Evolutionary conservation across 23 red algal species (phyloP).

Genomic region (Gracilaria caudata): DNA sequence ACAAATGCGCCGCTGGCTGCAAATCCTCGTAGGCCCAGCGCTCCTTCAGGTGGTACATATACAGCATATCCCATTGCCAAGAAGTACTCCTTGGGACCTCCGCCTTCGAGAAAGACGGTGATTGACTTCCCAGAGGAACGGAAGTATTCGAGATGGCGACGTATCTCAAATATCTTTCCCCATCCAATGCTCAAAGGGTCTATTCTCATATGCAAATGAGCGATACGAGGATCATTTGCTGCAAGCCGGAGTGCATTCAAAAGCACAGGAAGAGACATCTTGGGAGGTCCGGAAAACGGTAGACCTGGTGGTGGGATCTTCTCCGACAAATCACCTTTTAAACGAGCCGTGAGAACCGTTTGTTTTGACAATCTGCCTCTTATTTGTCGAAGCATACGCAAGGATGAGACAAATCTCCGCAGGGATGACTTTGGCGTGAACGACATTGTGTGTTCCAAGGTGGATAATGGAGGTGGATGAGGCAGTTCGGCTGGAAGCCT

Average conservation of each 20-base stretch:
- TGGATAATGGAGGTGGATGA: conserved; percentile 46
- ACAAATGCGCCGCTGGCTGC: conserved; percentile 82
- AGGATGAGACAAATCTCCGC: conserved; percentile 35
- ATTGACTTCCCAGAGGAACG: conserved; percentile 75
- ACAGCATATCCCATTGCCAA: conserved; percentile 77
- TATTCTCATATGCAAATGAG: conserved; percentile 80
- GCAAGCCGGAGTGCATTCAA: conserved; percentile 72
- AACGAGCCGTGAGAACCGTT: conserved; percentile 48
- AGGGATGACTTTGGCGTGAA: conserved; percentile 45
- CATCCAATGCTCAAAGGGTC: conserved; percentile 79
- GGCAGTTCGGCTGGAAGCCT: conserved; percentile 40
- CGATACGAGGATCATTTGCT: conserved; percentile 95
- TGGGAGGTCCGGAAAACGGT: conserved; percentile 32
- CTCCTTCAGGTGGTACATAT: conserved; percentile 84
- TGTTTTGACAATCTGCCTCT: conserved; percentile 52
- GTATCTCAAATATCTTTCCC: conserved; percentile 89
- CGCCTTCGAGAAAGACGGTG: conserved; percentile 74
- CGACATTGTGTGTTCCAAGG: conserved; percentile 57
- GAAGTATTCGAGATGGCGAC: conserved; percentile 96
- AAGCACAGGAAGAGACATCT: conserved; percentile 64
- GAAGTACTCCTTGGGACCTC: conserved; percentile 88
- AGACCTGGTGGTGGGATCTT: conserved; percentile 33
- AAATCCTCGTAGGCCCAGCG: conserved; percentile 79
- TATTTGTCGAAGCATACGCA: conserved; percentile 50
- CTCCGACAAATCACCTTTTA: conserved; percentile 66